Conservation (phyloP, 2,329 filamentous ascomycete species). For the Cadophora luteo-olivacea region DNA sequence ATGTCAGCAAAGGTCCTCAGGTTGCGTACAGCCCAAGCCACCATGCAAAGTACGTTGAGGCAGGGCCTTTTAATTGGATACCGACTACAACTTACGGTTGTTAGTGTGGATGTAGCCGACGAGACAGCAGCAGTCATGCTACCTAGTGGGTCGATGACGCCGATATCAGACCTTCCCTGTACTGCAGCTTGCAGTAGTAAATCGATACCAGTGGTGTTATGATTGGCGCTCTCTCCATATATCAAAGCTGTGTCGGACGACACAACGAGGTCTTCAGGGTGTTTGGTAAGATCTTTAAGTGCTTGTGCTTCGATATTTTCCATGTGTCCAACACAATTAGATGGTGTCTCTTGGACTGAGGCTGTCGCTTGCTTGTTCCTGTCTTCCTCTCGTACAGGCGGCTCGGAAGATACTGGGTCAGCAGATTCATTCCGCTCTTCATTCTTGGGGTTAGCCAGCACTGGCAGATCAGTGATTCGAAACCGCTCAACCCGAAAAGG, state of each 20-base stretch:
- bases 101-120: neutral
- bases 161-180: neutral
- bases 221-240: neutral
- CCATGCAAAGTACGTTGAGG: no score
- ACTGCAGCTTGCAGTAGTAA: neutral
- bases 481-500: conserved; percentile 32
- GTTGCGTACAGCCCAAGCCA: neutral
- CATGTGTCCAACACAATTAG: neutral
- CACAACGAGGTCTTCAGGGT: neutral
- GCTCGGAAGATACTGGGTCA: neutral
- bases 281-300: neutral
- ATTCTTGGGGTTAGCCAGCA: neutral
- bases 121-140: neutral
- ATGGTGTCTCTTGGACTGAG: neutral
- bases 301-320: neutral
- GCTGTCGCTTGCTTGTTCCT: neutral
- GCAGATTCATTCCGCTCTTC: neutral
- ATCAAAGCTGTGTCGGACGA: neutral
- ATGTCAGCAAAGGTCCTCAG: neutral
- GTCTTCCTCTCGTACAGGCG: neutral
- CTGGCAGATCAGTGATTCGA: conserved; percentile 24
- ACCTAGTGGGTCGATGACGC: neutral
- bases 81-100: neutral
- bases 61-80: no score
- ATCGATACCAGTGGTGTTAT: neutral